Evolutionary conservation across 140 eudicot genomes (phyloP).

Genomic region (Stevia rebaudiana): DNA sequence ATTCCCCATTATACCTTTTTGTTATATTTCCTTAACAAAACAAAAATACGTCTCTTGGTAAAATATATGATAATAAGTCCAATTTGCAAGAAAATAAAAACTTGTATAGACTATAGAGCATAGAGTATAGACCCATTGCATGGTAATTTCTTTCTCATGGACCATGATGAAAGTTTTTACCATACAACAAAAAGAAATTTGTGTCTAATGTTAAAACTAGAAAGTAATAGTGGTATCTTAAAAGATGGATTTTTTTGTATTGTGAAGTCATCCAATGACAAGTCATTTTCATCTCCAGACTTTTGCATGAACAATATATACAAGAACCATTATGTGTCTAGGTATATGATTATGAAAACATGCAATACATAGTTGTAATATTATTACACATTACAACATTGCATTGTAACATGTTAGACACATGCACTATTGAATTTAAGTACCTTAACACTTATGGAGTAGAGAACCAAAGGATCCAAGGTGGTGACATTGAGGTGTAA

Average conservation of each 20-base stretch:
- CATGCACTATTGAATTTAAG: background rate
- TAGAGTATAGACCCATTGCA: too few species aligned
- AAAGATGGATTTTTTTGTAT: conserved; percentile 42
- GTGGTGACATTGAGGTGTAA: conserved; percentile 87
- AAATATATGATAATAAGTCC: background rate
- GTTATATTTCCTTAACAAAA: background rate
- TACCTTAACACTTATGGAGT: conserved; percentile 93
- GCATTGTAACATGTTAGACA: background rate
- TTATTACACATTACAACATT: background rate
- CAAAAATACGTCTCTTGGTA: background rate
- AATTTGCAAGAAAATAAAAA: background rate
- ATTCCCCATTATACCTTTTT: background rate
- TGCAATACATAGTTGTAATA: background rate
- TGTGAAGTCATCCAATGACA: conserved; percentile 41
- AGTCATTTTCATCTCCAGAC: conserved; percentile 41
- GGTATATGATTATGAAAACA: background rate
- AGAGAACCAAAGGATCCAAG: conserved; percentile 69
- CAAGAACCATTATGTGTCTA: background rate
- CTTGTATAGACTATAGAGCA: background rate
- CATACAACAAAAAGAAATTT: conserved; percentile 20
- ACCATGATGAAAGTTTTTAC: conserved; percentile 15
- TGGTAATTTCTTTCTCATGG: conserved; percentile 1
- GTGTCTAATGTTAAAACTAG: conserved; percentile 22
- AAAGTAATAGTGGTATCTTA: conserved; percentile 24
- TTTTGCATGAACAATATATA: conserved; percentile 30